phyloP scores from a whole-genome alignment of 78 protist species.

The Polysphondylium violaceum region DNA sequence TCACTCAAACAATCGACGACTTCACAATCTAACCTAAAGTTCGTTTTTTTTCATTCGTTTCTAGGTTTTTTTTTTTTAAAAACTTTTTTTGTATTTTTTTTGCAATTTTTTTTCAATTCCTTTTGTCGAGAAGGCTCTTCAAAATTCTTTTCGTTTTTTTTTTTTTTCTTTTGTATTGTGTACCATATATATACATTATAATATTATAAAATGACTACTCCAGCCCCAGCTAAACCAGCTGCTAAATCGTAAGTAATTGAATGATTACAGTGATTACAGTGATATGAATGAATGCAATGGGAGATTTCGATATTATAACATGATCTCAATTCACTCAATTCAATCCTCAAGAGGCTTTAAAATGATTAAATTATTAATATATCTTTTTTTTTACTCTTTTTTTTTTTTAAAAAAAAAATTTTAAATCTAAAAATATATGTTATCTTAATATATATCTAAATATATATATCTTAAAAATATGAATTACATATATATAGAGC shows the following conservation, averaged over 20 bases:
- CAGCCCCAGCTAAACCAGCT: conserved; percentile 16
- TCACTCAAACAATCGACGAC: too few species aligned
- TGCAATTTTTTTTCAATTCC: not conserved
- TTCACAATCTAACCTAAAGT: too few species aligned
- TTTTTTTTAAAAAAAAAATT: not conserved
- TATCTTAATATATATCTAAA: not conserved
- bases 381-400: not conserved
- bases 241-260: not conserved
- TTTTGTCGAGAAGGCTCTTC: not conserved
- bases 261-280: not conserved
- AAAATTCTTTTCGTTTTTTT: not conserved
- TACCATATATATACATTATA: not conserved
- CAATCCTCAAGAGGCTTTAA: too few species aligned
- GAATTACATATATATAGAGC: conserved; percentile 3
- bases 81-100: conserved; percentile 10
- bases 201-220: conserved; percentile 13
- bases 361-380: not conserved
- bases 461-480: not conserved
- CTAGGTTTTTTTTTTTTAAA: not conserved
- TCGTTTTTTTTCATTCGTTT: not conserved
- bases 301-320: not conserved
- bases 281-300: not conserved
- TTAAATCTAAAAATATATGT: not conserved
- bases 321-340: not conserved
- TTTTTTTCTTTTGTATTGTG: conserved; percentile 9